Evolutionary conservation across 768 basidiomycete genomes (phyloP), one percentile per base, ranked within the genome.

Genomic region (Serendipita sp.): DNA sequence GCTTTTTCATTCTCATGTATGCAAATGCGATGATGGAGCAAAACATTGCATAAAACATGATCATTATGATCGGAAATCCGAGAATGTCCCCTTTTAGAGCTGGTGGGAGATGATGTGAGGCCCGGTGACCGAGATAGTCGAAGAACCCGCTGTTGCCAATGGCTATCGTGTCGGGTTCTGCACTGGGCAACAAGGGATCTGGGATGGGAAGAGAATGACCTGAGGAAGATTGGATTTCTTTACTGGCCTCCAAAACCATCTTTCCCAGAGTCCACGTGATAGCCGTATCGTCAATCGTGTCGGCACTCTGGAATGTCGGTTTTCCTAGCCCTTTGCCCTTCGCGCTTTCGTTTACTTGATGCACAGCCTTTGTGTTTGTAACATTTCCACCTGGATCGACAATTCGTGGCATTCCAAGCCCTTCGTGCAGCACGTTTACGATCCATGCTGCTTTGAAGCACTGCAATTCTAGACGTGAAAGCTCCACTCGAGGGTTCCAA

Each of bases 391-490:
- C 89, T 0, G 82, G 78, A 73, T 97, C 95, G 63, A 90, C 82
- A 36, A 96, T 85, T 32, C 96, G 81, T 30, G 96, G 96, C 72
- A 99, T 83, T 7, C 93, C 93, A 60, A 99, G 86, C 35, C 96
- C 96, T 72, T 96, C 91, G 69, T 98, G 95, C 1, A 99, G 75
- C 44, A 99, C 88, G 74, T 98, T 97, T 63, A 88, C 85, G 64
- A 99, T 82, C 96, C 96, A 99, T 1, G 96, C 94, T 0, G 95
- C 92, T 74, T 99, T 99, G 85, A 99, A 99, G 73, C 96, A 99
- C 72, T 98, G 96, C 89, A 95, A 89, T 75, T 95, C 84, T 66
- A 99, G 75, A 52, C 95, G 82, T 28, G 89, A 82, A 41, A 89
- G 74, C 72, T 94, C 94, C 65, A 95, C 85, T 64, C 82, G 76